These are phyloP conservation scores for Hsuehochloa calcarea DNA, from an alignment of 176 grass and related monocot genomes.

Conservation along the genomic window DNA sequence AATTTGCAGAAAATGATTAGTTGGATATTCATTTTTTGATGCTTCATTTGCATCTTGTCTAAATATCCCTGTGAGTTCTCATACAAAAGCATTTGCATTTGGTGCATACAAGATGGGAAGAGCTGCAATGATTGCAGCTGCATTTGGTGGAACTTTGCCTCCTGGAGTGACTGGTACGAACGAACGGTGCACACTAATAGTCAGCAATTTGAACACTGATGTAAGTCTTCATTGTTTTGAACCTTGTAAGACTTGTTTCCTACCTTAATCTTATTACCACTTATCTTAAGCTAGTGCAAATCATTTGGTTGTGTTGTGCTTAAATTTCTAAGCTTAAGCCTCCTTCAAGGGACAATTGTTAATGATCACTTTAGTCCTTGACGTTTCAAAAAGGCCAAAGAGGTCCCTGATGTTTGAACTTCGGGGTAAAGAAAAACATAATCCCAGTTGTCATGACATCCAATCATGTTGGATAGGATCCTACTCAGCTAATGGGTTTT, in stretches of 20 bases:
- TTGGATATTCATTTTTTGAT: conserved; percentile 14
- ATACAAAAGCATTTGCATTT: conserved; percentile 29
- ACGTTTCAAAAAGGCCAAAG: neutral
- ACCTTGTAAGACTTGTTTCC: neutral
- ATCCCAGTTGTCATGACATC: neutral
- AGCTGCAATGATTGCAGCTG: conserved; percentile 69
- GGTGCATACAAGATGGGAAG: conserved; percentile 65
- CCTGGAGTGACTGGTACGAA: conserved; percentile 70
- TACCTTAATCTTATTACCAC: neutral
- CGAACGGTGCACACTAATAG: conserved; percentile 84
- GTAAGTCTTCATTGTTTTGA: conserved; percentile 57
- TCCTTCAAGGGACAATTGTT: neutral
- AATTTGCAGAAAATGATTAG: neutral
- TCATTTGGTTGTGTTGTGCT: conserved; percentile 3
- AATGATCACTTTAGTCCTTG: neutral
- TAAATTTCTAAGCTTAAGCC: neutral
- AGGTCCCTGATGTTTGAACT: neutral
- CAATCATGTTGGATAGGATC: neutral
- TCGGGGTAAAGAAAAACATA: neutral
- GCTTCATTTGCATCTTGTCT: neutral
- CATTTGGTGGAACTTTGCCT: conserved; percentile 76
- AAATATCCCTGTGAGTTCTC: neutral
- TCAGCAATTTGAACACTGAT: conserved; percentile 92
- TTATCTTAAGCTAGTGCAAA: neutral
- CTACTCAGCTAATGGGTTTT: neutral